phyloP scores from a whole-genome alignment of 495 filamentous ascomycete species.

The Aspergillus bertholletiae region DNA sequence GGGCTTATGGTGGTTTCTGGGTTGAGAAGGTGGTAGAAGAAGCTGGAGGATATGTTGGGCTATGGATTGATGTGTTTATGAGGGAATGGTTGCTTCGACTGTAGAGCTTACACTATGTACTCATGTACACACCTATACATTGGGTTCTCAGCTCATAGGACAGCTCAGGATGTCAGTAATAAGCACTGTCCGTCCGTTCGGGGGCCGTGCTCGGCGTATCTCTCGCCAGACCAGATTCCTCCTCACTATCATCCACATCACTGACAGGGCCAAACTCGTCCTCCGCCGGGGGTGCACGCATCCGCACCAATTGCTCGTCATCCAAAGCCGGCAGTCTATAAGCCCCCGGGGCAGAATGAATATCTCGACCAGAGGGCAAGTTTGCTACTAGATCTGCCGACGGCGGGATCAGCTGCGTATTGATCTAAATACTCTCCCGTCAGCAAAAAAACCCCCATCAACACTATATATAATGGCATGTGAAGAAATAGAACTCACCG shows the following conservation, averaged over 20 bases:
- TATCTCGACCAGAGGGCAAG: constrained; percentile 85
- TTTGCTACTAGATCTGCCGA: constrained; percentile 64
- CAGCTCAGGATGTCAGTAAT: constrained; percentile 42
- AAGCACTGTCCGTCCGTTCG: constrained; percentile 36
- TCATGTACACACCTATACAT: background rate
- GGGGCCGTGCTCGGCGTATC: constrained; percentile 46
- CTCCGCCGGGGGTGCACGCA: constrained; percentile 42
- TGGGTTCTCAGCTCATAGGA: constrained; percentile 14
- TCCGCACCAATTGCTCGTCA: constrained; percentile 48
- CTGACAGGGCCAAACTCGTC: constrained; percentile 28
- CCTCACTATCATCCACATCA: constrained; percentile 41
- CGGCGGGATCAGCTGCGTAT: constrained; percentile 73
- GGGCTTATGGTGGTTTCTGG: too few relatives aligned
- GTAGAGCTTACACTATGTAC: background rate
- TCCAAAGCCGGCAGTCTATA: constrained; percentile 59
- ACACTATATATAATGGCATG: background rate
- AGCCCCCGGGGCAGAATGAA: constrained; percentile 59
- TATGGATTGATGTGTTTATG: too few relatives aligned
- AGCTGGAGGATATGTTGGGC: too few relatives aligned
- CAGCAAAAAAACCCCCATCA: background rate
- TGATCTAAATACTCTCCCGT: constrained; percentile 59
- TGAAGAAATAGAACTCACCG: constrained; percentile 50
- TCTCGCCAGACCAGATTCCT: constrained; percentile 38
- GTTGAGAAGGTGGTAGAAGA: too few relatives aligned
- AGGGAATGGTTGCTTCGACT: too few relatives aligned